phyloP scores from a whole-genome alignment of 768 basidiomycete genomes.

The Amyloporia xantha region DNA sequence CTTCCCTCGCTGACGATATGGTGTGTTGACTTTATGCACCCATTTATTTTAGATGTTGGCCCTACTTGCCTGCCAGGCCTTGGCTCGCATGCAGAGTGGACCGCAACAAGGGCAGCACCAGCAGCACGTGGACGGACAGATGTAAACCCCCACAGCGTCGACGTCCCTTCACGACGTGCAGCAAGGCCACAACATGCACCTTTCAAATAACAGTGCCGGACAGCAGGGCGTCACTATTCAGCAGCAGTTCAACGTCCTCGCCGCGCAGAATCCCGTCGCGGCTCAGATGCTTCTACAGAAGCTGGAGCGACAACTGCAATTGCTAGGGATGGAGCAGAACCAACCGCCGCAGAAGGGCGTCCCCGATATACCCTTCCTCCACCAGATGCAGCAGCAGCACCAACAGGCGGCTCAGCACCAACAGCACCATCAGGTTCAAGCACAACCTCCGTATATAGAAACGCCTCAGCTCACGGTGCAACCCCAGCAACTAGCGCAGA shows the following conservation, averaged over 20 bases:
- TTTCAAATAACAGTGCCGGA: slow-evolving; percentile 1
- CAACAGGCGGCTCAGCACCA: slow-evolving; percentile 8
- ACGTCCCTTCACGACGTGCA: too few species aligned
- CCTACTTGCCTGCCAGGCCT: slow-evolving; percentile 6
- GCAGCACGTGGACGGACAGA: background rate
- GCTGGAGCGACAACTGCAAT: slow-evolving; percentile 17
- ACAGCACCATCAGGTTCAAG: slow-evolving; percentile 1
- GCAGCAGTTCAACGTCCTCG: slow-evolving; percentile 8
- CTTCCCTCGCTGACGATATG: background rate
- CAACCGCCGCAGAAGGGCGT: slow-evolving; percentile 15
- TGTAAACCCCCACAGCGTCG: too few species aligned
- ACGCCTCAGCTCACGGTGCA: slow-evolving; percentile 8
- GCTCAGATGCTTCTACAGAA: background rate
- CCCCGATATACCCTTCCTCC: slow-evolving; percentile 6
- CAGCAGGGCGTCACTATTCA: slow-evolving; percentile 3
- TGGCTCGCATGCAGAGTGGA: background rate
- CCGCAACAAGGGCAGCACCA: background rate
- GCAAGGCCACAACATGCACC: too few species aligned
- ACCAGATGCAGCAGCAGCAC: slow-evolving; percentile 11
- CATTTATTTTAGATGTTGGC: slow-evolving; percentile 11
- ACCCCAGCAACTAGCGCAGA: background rate
- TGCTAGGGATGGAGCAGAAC: slow-evolving; percentile 18
- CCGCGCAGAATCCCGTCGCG: slow-evolving; percentile 2
- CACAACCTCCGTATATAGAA: slow-evolving; percentile 25
- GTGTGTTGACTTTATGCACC: slow-evolving; percentile 1